Evolutionary conservation across 805 yeast species (phyloP), one percentile per base, ranked within the genome.

Genomic region (Cyberlindnera maritima): DNA sequence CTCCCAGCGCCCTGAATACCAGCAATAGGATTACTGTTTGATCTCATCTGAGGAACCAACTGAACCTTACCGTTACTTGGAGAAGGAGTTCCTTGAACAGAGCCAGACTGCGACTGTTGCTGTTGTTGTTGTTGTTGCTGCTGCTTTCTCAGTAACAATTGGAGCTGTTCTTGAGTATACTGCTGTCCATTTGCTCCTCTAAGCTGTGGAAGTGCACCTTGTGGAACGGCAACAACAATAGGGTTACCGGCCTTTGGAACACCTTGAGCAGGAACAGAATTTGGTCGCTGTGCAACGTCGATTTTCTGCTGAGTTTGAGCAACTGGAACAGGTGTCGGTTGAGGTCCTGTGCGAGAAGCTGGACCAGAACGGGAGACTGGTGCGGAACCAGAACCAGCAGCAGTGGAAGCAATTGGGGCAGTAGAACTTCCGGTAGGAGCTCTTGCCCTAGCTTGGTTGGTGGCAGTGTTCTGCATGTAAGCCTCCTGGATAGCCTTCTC

Each of bases 401-500:
- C 71, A 3, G 76, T 72, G 17, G 40, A 40, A 12, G 39, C n/a
- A 35, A 11, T 31, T 12, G 17, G n/a, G n/a, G n/a, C n/a, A n/a
- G n/a, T n/a, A n/a, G n/a, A n/a, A n/a, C 33, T 29, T 8, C 38
- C 38, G 13, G 31, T 18, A 14, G 35, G 41, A 13, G 23, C 36
- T 14, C 35, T 36, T n/a, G 36, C 46, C 31, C 49, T 38, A 7
- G 29, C 36, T 20, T 45, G 48, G 15, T 32, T 41, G 15, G 42
- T 39, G 18, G 38, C 39, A 18, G 33, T 19, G 21, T 35, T 44
- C 39, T 62, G 74, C 45, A 79, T 66, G 63, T 79, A 80, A 2
- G 83, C 86, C 54, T 88, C 95, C 53, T 90, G 89, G 17, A 86
- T 76, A 0, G 94, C 84, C 63, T 83, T 84, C 59, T 92, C 98